Base-by-base conservation (phyloP, 176 grass and related monocot genomes). In the Microstegium vimineum region DNA sequence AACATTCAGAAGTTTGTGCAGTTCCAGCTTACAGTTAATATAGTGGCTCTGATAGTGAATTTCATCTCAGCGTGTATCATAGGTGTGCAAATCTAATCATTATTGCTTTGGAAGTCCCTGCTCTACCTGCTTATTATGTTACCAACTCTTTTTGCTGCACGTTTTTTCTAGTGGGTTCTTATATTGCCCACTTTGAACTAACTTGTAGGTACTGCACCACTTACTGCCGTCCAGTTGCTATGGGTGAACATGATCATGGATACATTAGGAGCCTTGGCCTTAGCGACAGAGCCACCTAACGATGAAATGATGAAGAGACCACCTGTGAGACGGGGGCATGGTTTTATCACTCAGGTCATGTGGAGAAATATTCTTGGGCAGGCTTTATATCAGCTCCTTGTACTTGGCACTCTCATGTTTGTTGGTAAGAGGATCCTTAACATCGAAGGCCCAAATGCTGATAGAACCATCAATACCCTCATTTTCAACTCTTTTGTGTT, bases 231-330 rank as follows among this genome's bases (percentile, higher is more conserved):
- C 62, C 94, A 97, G 69, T 82, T 97, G 83, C 86, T 97, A 86
- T 97, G 94, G 94, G 94, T 97, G 40, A 97, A 97, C 71, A 97
- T 97, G 94, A 97, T 94, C 62, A 97, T 97, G 94, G 94, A 97
- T 52, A 97, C 94, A 34, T 85, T 97, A 15, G 94, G 94, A 61
- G 94, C 94, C 22, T 86, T 97, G 79, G 94, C 94, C 69, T 88
- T 97, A 46, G 94, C 94, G 52, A 97, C 94, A 10, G 94, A 97
- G 15, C 90, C 92, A 17, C 94, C 94, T 41, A 77, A 85, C 27
- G 88, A 94, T 45, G 88, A 87, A 45, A 90, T 97, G 83, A 97
- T 97, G 94, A 83, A 91, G 13, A 66, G 74, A 51, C 45, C 83
- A 35, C 94, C 92, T 54, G 86, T 97, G 45, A 84, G 71, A 73